phyloP scores from a whole-genome alignment of 2,329 filamentous ascomycete genomes.

The Penicillium vulpinum region DNA sequence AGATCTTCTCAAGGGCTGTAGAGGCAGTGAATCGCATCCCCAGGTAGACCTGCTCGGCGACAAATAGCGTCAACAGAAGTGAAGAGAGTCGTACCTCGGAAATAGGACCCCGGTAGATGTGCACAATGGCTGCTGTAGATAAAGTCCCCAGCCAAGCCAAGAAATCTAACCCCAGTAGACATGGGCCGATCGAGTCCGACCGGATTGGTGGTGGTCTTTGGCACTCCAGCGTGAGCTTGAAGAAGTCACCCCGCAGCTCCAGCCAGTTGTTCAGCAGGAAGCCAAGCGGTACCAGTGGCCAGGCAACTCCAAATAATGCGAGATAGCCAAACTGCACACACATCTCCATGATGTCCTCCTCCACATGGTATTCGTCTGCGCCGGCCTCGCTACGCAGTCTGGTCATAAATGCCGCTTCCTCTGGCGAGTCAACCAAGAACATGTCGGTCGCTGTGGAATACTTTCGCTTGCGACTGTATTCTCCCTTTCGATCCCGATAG shows the following conservation, averaged over 20 bases:
- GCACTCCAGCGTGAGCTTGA: conserved; percentile 90
- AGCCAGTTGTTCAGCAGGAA: conserved; percentile 97
- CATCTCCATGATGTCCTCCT: conserved; percentile 90
- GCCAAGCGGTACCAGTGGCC: conserved; percentile 86
- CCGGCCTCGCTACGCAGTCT: conserved; percentile 81
- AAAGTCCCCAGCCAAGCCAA: conserved; percentile 92
- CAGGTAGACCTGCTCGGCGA: conserved; percentile 84
- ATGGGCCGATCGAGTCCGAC: conserved; percentile 91
- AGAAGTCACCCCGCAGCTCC: conserved; percentile 85
- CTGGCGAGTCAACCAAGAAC: conserved; percentile 64
- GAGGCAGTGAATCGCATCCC: conserved; percentile 69
- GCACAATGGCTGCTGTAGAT: conserved; percentile 83
- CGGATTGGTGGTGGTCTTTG: conserved; percentile 87
- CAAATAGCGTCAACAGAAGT: conserved; percentile 73
- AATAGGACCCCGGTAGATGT: conserved; percentile 72
- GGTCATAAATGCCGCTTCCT: conserved; percentile 77
- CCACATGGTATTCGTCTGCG: conserved; percentile 83
- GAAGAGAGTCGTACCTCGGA: conserved; percentile 72
- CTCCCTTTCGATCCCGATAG: conserved; percentile 24
- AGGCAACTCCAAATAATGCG: conserved; percentile 86
- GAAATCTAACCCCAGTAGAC: conserved; percentile 81
- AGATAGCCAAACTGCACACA: conserved; percentile 87
- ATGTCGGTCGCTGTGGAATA: conserved; percentile 46
- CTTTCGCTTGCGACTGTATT: conserved; percentile 36
- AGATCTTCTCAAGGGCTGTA: conserved; percentile 71